phyloP scores from a whole-genome alignment of 2,329 filamentous ascomycete genomes.

The Neonectria punicea region DNA sequence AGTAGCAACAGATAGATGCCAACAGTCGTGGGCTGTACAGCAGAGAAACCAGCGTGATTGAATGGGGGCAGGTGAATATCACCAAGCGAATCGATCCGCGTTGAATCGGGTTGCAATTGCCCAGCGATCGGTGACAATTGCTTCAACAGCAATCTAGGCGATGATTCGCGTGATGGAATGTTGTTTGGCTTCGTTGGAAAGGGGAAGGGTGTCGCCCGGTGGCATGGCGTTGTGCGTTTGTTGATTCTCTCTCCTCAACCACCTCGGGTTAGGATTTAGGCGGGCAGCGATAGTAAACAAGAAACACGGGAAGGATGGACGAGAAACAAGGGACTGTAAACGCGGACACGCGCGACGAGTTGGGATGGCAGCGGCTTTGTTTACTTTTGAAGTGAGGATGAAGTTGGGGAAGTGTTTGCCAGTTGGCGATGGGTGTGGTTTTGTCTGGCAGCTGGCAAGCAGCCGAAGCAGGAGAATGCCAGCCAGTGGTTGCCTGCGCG shows the following conservation, averaged over 20 bases:
- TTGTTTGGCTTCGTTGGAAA: neutral
- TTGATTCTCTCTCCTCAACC: neutral
- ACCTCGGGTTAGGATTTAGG: neutral
- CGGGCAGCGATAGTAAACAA: neutral
- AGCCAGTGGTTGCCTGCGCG: neutral
- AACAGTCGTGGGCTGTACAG: neutral
- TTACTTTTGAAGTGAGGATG: conserved; percentile 2
- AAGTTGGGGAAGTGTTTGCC: neutral
- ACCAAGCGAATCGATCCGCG: neutral
- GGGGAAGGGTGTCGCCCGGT: neutral
- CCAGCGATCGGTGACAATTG: neutral
- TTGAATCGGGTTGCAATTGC: neutral
- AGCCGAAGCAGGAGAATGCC: neutral
- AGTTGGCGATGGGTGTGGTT: conserved; percentile 3
- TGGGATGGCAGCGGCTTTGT: conserved; percentile 10
- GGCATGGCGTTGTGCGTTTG: neutral
- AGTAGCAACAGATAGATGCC: neutral
- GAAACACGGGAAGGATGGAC: neutral
- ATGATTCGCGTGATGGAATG: neutral
- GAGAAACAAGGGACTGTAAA: neutral
- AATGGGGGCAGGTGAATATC: neutral
- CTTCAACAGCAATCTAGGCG: neutral
- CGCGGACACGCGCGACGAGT: neutral
- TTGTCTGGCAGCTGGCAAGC: conserved; percentile 22
- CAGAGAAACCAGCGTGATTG: neutral